These are phyloP conservation scores for Collybiopsis confluens DNA, from an alignment of 768 basidiomycete genomes.

Conservation along the genomic window DNA sequence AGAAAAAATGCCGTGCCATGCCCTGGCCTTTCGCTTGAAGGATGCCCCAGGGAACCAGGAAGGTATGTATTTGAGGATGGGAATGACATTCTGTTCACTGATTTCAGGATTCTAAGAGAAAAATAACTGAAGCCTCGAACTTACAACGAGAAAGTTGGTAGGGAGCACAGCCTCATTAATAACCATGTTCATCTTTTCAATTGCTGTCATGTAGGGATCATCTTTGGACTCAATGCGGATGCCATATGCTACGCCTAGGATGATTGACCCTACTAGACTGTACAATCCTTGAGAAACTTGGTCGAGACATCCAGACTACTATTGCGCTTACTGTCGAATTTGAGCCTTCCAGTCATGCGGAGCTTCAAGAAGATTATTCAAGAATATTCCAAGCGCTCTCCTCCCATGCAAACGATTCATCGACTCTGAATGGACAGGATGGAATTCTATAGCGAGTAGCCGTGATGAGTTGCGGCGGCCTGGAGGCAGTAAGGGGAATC, in stretches of 20 bases:
- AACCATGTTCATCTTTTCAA: slow-evolving; percentile 31
- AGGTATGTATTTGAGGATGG: neutral
- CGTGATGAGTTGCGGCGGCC: neutral
- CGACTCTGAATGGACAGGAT: neutral
- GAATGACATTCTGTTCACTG: neutral
- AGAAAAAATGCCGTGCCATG: neutral
- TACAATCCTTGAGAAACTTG: slow-evolving; percentile 4
- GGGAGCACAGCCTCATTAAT: slow-evolving; percentile 32
- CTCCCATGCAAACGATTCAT: neutral
- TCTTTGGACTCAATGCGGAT: slow-evolving; percentile 31
- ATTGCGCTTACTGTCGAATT: slow-evolving; percentile 2
- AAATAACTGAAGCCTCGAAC: neutral
- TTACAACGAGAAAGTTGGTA: slow-evolving; percentile 40
- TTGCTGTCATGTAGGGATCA: slow-evolving; percentile 41
- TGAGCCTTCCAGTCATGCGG: neutral
- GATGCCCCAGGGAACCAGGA: slow-evolving; percentile 5
- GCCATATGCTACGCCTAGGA: slow-evolving; percentile 44
- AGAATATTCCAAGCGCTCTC: neutral
- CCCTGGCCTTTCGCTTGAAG: neutral
- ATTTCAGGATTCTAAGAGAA: too few relatives aligned
- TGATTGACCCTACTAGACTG: slow-evolving; percentile 37
- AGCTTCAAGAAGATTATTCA: neutral
- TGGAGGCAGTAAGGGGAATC: neutral
- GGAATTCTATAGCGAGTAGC: neutral
- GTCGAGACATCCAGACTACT: neutral